These are phyloP conservation scores for Penicillium expansum DNA, from an alignment of 2,329 filamentous ascomycete species.

Conservation along the genomic window DNA sequence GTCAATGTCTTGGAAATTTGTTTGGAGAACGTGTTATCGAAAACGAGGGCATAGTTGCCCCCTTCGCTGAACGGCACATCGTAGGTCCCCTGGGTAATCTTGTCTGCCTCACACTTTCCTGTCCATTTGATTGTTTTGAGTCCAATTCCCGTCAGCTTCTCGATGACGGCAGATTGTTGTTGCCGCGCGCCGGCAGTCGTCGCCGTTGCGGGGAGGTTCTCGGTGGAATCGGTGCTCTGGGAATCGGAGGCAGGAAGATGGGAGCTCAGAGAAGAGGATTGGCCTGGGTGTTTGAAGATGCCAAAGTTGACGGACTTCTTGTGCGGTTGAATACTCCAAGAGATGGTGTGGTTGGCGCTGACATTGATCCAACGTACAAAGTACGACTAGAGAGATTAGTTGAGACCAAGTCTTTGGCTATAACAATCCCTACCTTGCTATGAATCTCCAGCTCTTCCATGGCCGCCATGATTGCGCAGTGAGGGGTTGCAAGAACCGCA, in stretches of 20 bases:
- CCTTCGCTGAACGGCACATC: slow-evolving; percentile 71
- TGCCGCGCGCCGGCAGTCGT: slow-evolving; percentile 49
- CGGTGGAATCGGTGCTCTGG: slow-evolving; percentile 38
- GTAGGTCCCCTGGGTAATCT: slow-evolving; percentile 85
- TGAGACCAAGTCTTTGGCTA: neutral
- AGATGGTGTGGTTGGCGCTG: slow-evolving; percentile 84
- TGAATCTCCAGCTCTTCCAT: slow-evolving; percentile 97
- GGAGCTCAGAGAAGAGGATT: slow-evolving; percentile 52
- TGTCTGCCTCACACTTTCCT: slow-evolving; percentile 94
- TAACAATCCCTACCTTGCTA: slow-evolving; percentile 69
- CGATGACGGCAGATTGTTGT: slow-evolving; percentile 69
- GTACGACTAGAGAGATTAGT: slow-evolving; percentile 62
- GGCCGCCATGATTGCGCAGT: slow-evolving; percentile 65
- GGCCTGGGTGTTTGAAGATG: slow-evolving; percentile 93
- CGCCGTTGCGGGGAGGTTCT: slow-evolving; percentile 33
- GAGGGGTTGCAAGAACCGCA: slow-evolving; percentile 3
- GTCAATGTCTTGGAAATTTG: slow-evolving; percentile 91
- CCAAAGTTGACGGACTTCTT: slow-evolving; percentile 99
- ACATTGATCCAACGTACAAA: slow-evolving; percentile 97
- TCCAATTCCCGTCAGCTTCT: slow-evolving; percentile 62
- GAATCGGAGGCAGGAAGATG: slow-evolving; percentile 44
- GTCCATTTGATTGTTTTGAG: slow-evolving; percentile 70
- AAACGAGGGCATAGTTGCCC: slow-evolving; percentile 94
- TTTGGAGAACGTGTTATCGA: slow-evolving; percentile 99
- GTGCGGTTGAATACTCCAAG: slow-evolving; percentile 95